Evolutionary conservation across 805 yeast species (phyloP).

Genomic region (Wickerhamiella brachini): DNA sequence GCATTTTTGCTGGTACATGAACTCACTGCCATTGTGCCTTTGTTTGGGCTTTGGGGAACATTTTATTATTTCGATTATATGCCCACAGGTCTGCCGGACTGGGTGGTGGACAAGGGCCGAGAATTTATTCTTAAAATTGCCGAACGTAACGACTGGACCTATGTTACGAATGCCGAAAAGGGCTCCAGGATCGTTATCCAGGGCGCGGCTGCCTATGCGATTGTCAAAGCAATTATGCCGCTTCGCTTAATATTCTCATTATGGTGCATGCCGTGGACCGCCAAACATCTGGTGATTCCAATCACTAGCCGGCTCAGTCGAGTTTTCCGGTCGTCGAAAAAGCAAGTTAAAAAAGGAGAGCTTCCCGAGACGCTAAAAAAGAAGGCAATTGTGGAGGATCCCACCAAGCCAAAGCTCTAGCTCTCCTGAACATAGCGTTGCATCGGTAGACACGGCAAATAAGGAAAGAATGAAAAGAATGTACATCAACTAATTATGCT

Average conservation of each 20-base stretch:
- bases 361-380: constrained; percentile 5
- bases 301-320: constrained; percentile 19
- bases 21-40: constrained; percentile 57
- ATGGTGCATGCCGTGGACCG: constrained; percentile 43
- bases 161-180: constrained; percentile 30
- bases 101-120: constrained; percentile 48
- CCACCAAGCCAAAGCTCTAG: background rate
- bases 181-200: constrained; percentile 45
- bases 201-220: constrained; percentile 63
- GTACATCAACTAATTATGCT: background rate
- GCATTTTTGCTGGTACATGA: constrained; percentile 62
- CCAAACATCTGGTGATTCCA: constrained; percentile 38
- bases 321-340: constrained; percentile 1
- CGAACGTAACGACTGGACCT: constrained; percentile 21
- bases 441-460: background rate
- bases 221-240: constrained; percentile 47
- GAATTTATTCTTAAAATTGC: constrained; percentile 40
- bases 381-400: constrained; percentile 1
- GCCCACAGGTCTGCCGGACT: constrained; percentile 43
- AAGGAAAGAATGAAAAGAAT: too few species aligned
- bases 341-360: constrained; percentile 2
- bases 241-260: constrained; percentile 38
- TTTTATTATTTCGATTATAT: constrained; percentile 42
- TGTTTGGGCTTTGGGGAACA: constrained; percentile 52
- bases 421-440: background rate